phyloP scores from a whole-genome alignment of 257 asterid species.

The Nicotiana benthamiana region DNA sequence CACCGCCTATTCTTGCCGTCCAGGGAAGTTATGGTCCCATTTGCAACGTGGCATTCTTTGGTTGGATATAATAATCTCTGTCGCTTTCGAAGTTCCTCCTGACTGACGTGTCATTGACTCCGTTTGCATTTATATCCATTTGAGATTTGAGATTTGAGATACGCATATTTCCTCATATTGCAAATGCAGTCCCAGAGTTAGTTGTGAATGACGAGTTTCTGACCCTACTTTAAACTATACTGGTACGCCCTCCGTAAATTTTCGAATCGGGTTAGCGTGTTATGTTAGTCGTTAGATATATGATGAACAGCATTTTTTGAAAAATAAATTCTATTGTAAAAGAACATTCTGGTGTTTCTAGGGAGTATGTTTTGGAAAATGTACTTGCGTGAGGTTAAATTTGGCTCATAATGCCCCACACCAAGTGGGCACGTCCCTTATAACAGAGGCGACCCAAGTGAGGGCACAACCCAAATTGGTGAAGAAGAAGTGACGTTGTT shows the following conservation, averaged over 20 bases:
- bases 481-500: no score
- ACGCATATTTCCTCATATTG: neutral
- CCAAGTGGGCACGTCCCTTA: no score
- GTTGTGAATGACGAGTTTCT: neutral
- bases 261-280: neutral
- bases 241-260: neutral
- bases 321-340: no score
- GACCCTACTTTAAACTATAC: neutral
- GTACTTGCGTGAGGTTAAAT: no score
- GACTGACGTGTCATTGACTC: neutral
- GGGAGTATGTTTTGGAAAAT: no score
- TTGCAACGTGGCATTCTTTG: neutral
- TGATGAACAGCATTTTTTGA: no score
- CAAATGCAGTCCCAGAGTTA: neutral
- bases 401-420: no score
- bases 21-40: neutral
- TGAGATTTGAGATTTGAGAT: neutral
- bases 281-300: no score
- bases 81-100: neutral
- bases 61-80: neutral
- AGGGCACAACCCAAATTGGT: no score
- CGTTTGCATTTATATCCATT: neutral
- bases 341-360: no score
- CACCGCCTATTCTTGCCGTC: conserved; percentile 21
- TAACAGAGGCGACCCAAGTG: no score